Percentiles rank a stretch among this genome's conserved stretches.
These are phyloP conservation scores for Solanum neorickii DNA, from an alignment of 257 asterid genomes.

Conservation along the genomic window DNA sequence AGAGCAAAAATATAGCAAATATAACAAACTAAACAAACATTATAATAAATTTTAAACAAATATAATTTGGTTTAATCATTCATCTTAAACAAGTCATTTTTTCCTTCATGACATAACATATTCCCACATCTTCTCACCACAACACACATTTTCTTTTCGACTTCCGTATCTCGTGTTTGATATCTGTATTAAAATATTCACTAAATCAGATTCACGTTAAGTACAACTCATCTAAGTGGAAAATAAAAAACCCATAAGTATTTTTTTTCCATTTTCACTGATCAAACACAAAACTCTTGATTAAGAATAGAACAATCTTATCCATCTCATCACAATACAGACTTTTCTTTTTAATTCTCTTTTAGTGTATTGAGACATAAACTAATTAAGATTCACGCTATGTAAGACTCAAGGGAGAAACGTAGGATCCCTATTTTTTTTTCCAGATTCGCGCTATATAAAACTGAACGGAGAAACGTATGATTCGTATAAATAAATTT, in stretches of 20 bases:
- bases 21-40: slow-evolving; percentile 1
- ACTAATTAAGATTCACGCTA: too few species aligned
- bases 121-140: not conserved
- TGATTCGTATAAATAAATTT: too few species aligned
- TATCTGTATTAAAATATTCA: not conserved
- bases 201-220: not conserved
- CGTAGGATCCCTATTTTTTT: not conserved
- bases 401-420: not conserved
- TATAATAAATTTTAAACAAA: not conserved
- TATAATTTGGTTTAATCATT: slow-evolving; percentile 24
- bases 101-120: slow-evolving; percentile 9
- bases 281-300: too few species aligned
- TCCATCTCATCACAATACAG: not conserved
- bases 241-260: not conserved
- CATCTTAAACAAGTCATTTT: slow-evolving; percentile 23
- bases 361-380: not conserved
- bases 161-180: accelerated
- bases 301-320: too few species aligned
- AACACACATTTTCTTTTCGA: not conserved
- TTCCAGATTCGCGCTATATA: not conserved
- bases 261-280: too few species aligned
- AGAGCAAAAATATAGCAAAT: slow-evolving; percentile 3
- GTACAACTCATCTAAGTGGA: not conserved
- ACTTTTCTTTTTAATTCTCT: not conserved
- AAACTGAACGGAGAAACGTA: not conserved